Evolutionary conservation across 176 grass and related monocot genomes (phyloP).

Genomic region (Leersia perrieri): DNA sequence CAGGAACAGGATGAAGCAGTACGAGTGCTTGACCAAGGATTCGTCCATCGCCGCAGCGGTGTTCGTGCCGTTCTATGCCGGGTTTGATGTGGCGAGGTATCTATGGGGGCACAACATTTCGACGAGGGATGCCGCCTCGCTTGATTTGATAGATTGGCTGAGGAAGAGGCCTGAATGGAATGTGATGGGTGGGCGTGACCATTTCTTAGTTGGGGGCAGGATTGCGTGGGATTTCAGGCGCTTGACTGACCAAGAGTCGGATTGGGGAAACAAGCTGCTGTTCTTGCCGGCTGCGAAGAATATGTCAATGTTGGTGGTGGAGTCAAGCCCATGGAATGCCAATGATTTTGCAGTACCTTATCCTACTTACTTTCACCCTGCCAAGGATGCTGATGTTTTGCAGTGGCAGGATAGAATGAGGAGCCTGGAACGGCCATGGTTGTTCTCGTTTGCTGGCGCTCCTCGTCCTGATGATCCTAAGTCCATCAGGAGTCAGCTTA

Average conservation of each 20-base stretch:
- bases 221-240: slow-evolving; percentile 99
- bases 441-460: slow-evolving; percentile 94
- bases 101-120: slow-evolving; percentile 93
- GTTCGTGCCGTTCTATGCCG: slow-evolving; percentile 97
- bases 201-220: slow-evolving; percentile 88
- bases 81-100: slow-evolving; percentile 78
- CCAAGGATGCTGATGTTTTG: slow-evolving; percentile 80
- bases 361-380: slow-evolving; percentile 94
- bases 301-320: slow-evolving; percentile 97
- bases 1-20: slow-evolving; percentile 94
- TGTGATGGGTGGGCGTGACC: slow-evolving; percentile 90
- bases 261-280: slow-evolving; percentile 93
- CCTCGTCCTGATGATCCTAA: slow-evolving; percentile 81
- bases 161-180: slow-evolving; percentile 75
- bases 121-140: slow-evolving; percentile 67
- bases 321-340: slow-evolving; percentile 90
- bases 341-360: slow-evolving; percentile 94
- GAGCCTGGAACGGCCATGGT: slow-evolving; percentile 66
- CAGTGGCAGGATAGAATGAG: slow-evolving; percentile 95
- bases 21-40: slow-evolving; percentile 87
- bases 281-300: slow-evolving; percentile 85
- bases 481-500: slow-evolving; percentile 84
- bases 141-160: slow-evolving; percentile 89
- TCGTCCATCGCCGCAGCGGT: slow-evolving; percentile 75
- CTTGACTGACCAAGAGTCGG: slow-evolving; percentile 57